These are phyloP conservation scores for Buxus sempervirens DNA, from an alignment of 164 flowering plant species.

Conservation along the genomic window DNA sequence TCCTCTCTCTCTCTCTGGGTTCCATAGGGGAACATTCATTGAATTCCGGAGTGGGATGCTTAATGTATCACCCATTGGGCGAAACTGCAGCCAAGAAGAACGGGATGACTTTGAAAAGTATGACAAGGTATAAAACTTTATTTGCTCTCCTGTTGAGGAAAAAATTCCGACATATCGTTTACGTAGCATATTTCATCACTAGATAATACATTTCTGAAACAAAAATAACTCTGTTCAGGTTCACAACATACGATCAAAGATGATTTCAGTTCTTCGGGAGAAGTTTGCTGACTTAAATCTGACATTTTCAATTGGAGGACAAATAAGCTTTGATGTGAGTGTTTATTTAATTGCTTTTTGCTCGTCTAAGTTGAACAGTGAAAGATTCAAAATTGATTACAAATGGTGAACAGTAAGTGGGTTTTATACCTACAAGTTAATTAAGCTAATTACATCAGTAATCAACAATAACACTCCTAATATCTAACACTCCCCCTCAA, in stretches of 20 bases:
- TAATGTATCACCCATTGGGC: conserved; percentile 95
- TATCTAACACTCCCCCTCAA: no score
- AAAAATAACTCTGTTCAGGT: conserved; percentile 38
- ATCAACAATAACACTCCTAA: no score
- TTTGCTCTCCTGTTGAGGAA: background rate
- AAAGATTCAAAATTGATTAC: no score
- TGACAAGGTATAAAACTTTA: conserved; percentile 64
- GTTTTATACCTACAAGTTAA: no score
- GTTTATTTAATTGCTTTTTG: background rate
- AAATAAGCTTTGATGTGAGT: conserved; percentile 98
- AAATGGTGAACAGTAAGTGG: no score
- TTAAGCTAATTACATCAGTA: no score
- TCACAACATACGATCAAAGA: conserved; percentile 76
- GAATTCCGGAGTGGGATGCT: conserved; percentile 98
- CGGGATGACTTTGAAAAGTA: conserved; percentile 91
- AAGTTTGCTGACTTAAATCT: conserved; percentile 87
- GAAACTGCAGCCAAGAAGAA: conserved; percentile 99
- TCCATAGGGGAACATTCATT: conserved; percentile 85
- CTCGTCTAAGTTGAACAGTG: no score
- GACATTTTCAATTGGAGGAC: conserved; percentile 97
- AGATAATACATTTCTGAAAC: background rate
- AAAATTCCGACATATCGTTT: no score
- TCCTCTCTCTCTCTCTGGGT: background rate
- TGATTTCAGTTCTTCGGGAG: conserved; percentile 83
- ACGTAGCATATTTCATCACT: background rate